Base-by-base conservation (phyloP, 2,329 filamentous ascomycete species). In the Corinectria fuckeliana region DNA sequence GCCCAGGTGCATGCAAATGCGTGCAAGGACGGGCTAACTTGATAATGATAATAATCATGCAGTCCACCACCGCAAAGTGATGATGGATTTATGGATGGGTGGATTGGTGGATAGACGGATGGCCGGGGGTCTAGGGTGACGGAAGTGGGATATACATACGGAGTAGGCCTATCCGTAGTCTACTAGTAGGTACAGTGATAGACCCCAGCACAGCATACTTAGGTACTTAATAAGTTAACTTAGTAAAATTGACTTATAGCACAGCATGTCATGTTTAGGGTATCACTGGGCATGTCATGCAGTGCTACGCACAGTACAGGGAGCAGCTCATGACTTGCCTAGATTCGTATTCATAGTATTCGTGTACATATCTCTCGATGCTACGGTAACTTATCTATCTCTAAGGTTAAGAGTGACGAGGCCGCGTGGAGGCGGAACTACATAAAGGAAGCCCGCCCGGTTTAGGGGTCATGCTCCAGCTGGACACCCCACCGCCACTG, bases 11-110 rank as follows among this genome's bases (percentile, higher is more conserved):
- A 48, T 42, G 52, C 44, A 49, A n/a, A 49, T 42, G 44, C 42
- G 42, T 55, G 13, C 34, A 50, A 36, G 52, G 44, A 41, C 50
- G 28, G 34, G 52, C 36, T 18, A 20, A 34, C 20, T 20, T 30
- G 10, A 56, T 30, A 49, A 34, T 56, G 21, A 56, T 30, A 6
- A 56, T 30, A 49, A 34, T 56, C 28, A 56, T 56, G 52, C 52
- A 49, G 42, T 25, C 42, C 42, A 45, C 42, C 9, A 28, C 23
- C 42, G 28, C 42, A 30, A 49, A 38, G 44, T n/a, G n/a, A n/a
- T n/a, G 45, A 23, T 45, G 25, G 52, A 50, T 23, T 32, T 36
- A 49, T 39, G 44, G 49, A 30, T 41, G 36, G 36, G 23, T 38
- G 34, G 34, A 38, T 38, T 13, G 28, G 28, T 30, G 28, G 28